Percentiles rank a stretch among this genome's conserved stretches.
These are phyloP conservation scores for Pleurozium schreberi DNA, from an alignment of 225 moss, liverwort and hornwort genomes.

Conservation along the genomic window DNA sequence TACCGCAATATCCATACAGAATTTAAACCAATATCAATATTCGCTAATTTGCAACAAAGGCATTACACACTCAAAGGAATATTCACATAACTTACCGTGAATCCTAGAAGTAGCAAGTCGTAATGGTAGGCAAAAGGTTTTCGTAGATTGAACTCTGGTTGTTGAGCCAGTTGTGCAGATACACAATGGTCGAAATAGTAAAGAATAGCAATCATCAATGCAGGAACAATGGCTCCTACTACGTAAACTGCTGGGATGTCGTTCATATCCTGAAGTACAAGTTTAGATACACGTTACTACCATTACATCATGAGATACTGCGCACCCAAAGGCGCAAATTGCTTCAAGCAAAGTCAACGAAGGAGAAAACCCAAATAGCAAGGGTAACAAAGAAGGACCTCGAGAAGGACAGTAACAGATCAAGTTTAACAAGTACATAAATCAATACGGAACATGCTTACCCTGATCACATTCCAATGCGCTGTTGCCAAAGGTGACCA, in stretches of 20 bases:
- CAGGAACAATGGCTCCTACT: conserved; percentile 50
- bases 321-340: neutral
- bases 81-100: conserved; percentile 21
- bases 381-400: neutral
- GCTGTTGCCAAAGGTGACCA: conserved; percentile 39
- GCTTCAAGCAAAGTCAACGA: neutral
- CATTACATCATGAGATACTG: neutral
- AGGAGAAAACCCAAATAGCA: neutral
- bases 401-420: neutral
- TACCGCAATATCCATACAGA: neutral
- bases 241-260: conserved; percentile 42
- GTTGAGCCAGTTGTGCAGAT: conserved; percentile 71
- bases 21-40: neutral
- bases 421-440: neutral
- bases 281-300: neutral
- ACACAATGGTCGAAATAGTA: conserved; percentile 83
- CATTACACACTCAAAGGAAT: neutral
- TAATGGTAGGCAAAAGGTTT: conserved; percentile 66
- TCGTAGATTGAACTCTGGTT: conserved; percentile 58
- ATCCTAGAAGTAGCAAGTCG: conserved; percentile 56
- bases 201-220: conserved; percentile 63
- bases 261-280: conserved; percentile 52
- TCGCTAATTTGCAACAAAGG: neutral
- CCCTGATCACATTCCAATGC: conserved; percentile 54
- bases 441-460: neutral